These are phyloP conservation scores for Penicillium robsamsonii DNA, from an alignment of 495 filamentous ascomycete species.

Conservation along the genomic window DNA sequence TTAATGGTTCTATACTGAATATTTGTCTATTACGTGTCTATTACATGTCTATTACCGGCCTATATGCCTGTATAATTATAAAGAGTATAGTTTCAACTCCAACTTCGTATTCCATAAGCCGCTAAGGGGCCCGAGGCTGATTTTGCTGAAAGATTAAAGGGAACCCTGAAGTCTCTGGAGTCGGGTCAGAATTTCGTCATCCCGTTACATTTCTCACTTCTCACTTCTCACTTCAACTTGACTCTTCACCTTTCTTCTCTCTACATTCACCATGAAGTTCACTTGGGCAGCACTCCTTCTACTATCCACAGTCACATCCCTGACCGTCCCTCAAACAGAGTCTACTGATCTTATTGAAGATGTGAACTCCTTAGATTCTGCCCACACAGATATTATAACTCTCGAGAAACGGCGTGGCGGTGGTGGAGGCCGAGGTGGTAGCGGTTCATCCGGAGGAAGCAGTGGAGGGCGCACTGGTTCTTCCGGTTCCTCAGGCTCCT, in stretches of 20 bases:
- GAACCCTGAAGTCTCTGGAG: too few relatives aligned
- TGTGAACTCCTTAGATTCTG: slow-evolving; percentile 9
- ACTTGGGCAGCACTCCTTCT: slow-evolving; percentile 26
- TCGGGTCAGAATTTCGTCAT: background rate
- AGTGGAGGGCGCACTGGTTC: slow-evolving; percentile 25
- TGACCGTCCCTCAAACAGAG: slow-evolving; percentile 22
- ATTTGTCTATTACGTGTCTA: too few relatives aligned
- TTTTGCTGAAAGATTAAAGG: too few relatives aligned
- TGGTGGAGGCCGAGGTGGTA: slow-evolving; percentile 31
- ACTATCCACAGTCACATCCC: slow-evolving; percentile 31
- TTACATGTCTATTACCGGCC: too few relatives aligned
- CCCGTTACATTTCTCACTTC: background rate
- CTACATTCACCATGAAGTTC: slow-evolving; percentile 32
- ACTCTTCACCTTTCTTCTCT: background rate
- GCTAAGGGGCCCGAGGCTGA: too few relatives aligned
- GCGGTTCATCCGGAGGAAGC: slow-evolving; percentile 19
- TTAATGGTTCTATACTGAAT: too few relatives aligned
- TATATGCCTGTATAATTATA: too few relatives aligned
- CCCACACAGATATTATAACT: slow-evolving; percentile 17
- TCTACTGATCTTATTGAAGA: slow-evolving; percentile 27
- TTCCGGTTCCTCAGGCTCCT: slow-evolving; percentile 19
- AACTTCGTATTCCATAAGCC: too few relatives aligned
- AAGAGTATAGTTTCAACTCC: too few relatives aligned
- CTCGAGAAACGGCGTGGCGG: slow-evolving; percentile 49
- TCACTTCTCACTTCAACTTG: background rate